Evolutionary conservation across 2,329 filamentous ascomycete genomes (phyloP), one percentile per base, ranked within the genome.

Genomic region (Trematosphaeria pertusa): DNA sequence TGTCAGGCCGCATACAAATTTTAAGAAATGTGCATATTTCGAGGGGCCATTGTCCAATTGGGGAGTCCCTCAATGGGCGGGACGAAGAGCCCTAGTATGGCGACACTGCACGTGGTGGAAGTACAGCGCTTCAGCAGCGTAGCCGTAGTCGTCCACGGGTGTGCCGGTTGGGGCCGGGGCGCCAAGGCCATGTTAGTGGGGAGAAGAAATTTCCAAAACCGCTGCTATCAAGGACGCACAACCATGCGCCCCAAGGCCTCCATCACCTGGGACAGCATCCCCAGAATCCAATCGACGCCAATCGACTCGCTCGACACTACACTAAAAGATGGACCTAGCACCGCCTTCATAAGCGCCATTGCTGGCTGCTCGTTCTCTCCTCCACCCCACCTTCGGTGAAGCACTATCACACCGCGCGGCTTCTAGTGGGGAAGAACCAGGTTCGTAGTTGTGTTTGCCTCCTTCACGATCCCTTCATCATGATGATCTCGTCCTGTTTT

Each of bases 401-500:
- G 9, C 39, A 26, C 28, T 31, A 33, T 21, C 18, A 37, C 26
- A 9, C 19, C 36, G 30, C 22, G 12, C 22, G 31, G 38, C 44
- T 20, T 24, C 37, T 14, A 12, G 31, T 36, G 32, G 30, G 32
- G 22, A 21, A 33, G 4, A 8, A 43, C 26, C 31, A 58, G 57
- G 60, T 64, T 45, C 33, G 55, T 53, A 43, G 18, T 22, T 7
- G 17, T n/a, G 22, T 22, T 33, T 19, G 28, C 21, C 21, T 32
- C 18, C 28, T 15, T 38, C n/a, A 28, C 28, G 17, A 21, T 35
- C 34, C 34, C 43, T 41, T 44, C 41, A 46, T 39, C 43, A 64
- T 71, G 67, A 71, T 71, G 67, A 71, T 54, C 40, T 58, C 46
- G 67, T 71, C 67, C 61, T 58, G 55, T 61, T 61, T 65, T 64